Base-by-base conservation (phyloP, 805 yeast species). In the Pichia manshurica region DNA sequence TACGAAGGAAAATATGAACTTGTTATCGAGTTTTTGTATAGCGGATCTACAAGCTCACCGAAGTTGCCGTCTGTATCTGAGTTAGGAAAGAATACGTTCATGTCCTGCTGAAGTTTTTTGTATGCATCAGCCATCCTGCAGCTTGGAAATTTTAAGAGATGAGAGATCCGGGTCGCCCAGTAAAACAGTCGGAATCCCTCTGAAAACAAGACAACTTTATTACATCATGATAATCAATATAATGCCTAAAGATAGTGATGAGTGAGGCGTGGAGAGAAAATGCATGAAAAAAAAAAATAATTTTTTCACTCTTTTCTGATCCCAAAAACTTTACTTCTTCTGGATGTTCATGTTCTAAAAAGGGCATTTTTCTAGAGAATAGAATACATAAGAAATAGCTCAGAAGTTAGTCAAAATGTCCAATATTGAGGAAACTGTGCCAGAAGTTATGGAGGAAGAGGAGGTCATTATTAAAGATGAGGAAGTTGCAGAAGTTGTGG, bases 401-500 rank as follows among this genome's bases (percentile, higher is more conserved):
- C 31, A 6, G 4, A 38, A 7, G 5, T 13, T n/a, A n/a, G n/a
- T 17, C 17, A 19, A 25, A 28, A 47, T 47, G 50, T 47, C 50
- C 16, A 36, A 39, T 13, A 20, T 12, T 38, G 44, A 31, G 32
- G 52, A 46, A 29, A 41, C 35, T 28, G 9, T 6, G 20, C 33
- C 20, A 23, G 47, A 36, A 22, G 38, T 33, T 25, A 46, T 36
- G 21, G 56, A 51, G 34, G 54, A 50, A 20, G 60, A 58, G 15
- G 65, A 61, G 31, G 62, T 63, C 25, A 62, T 63, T 39, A 46
- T 65, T 32, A 49, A 55, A 17, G 47, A 52, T 4, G 62, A 61
- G 47, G 68, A 65, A 46, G 67, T 63, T 22, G 66, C 53, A 5
- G 68, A 65, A 49, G 60, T 65, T 25, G 58, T 64, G 15, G 66